These are phyloP conservation scores for Chrysanthemum lavandulifolium DNA, from an alignment of 129 eudicot species.

Conservation along the genomic window DNA sequence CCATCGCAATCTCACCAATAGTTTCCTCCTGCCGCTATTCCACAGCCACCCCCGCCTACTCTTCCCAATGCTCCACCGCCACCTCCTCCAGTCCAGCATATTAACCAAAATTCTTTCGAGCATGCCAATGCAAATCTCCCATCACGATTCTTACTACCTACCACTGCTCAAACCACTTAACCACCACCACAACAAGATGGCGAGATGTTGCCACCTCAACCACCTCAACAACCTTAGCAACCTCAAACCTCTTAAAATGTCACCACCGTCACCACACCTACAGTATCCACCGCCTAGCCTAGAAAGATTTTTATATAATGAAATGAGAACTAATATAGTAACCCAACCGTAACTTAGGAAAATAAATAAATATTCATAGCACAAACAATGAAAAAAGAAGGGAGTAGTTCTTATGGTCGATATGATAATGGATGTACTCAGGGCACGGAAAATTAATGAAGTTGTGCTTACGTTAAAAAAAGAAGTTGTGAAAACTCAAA, in stretches of 20 bases:
- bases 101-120: slow-evolving; percentile 45
- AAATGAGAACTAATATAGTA: too few relatives aligned
- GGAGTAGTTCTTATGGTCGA: too few relatives aligned
- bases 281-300: slow-evolving; percentile 46
- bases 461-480: too few relatives aligned
- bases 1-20: slow-evolving; percentile 47
- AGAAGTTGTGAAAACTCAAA: too few relatives aligned
- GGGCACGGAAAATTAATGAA: too few relatives aligned
- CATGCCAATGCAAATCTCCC: slow-evolving; percentile 34
- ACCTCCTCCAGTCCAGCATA: slow-evolving; percentile 26
- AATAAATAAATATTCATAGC: too few relatives aligned
- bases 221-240: slow-evolving; percentile 15
- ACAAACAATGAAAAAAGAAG: too few relatives aligned
- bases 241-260: slow-evolving; percentile 16
- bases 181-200: slow-evolving; percentile 38
- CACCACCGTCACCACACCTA: slow-evolving; percentile 49
- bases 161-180: slow-evolving; percentile 57
- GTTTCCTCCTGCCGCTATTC: slow-evolving; percentile 25
- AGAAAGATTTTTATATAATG: too few relatives aligned
- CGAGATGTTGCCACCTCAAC: slow-evolving; percentile 38
- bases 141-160: slow-evolving; percentile 56
- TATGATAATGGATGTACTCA: too few relatives aligned
- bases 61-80: slow-evolving; percentile 58
- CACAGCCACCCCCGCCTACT: slow-evolving; percentile 32
- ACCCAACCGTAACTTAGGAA: too few relatives aligned